A percentile compares a stretch with the other conserved stretches of the same genome.
phyloP scores from a whole-genome alignment of 2,329 filamentous ascomycete species.

The Leptographium wingfieldii region DNA sequence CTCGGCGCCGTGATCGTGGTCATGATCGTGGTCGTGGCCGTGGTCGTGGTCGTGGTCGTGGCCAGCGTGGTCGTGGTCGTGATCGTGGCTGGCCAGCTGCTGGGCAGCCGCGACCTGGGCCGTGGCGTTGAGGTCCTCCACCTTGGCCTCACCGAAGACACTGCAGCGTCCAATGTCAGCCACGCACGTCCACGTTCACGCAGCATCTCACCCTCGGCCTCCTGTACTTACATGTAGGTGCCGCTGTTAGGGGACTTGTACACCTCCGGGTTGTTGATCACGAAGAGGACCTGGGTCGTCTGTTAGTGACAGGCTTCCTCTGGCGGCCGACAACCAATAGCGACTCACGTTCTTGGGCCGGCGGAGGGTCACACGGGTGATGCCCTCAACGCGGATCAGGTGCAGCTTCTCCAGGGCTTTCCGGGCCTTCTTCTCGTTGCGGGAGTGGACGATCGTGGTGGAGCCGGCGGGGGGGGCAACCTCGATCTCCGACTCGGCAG shows the following conservation, averaged over 20 bases:
- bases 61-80: constrained; percentile 61
- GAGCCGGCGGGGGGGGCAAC: constrained; percentile 62
- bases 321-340: constrained; percentile 52
- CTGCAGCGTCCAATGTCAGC: constrained; percentile 29
- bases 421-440: constrained; percentile 99
- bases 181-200: neutral
- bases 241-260: constrained; percentile 99
- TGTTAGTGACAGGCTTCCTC: constrained; percentile 30
- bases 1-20: constrained; percentile 43
- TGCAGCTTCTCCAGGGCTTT: constrained; percentile 99
- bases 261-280: constrained; percentile 98
- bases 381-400: constrained; percentile 89
- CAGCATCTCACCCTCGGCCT: neutral
- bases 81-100: constrained; percentile 71
- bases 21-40: constrained; percentile 37
- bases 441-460: constrained; percentile 84
- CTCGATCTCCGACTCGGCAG: constrained; percentile 62
- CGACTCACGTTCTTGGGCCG: constrained; percentile 99
- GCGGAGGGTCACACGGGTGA: constrained; percentile 94
- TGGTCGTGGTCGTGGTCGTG: constrained; percentile 56
- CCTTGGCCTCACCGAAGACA: constrained; percentile 99
- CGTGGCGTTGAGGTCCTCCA: constrained; percentile 98
- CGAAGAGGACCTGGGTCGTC: constrained; percentile 86
- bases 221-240: constrained; percentile 83
- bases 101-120: constrained; percentile 92